Percentiles rank a stretch among this genome's conserved stretches.
These are phyloP conservation scores for Setaria viridis DNA, from an alignment of 202 grass and related monocot genomes.

Conservation along the genomic window DNA sequence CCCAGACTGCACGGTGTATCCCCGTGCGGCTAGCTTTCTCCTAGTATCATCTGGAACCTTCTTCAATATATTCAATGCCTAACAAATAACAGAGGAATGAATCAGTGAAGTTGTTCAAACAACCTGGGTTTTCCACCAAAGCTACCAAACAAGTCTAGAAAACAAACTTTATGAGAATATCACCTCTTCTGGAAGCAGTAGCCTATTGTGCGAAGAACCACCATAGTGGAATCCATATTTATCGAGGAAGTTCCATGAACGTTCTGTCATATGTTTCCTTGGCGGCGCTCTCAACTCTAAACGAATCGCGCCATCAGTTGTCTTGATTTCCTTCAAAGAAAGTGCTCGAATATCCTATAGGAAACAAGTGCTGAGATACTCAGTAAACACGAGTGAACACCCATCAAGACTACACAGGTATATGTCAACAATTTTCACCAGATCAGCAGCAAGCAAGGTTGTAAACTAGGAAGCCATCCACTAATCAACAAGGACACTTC, in stretches of 20 bases:
- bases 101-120: slow-evolving; percentile 18
- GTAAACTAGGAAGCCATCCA: slow-evolving; percentile 25
- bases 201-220: slow-evolving; percentile 46
- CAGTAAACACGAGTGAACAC: slow-evolving; percentile 42
- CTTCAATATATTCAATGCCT: slow-evolving; percentile 88
- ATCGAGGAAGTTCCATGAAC: slow-evolving; percentile 82
- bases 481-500: slow-evolving; percentile 33
- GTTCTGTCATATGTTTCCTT: slow-evolving; percentile 54
- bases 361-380: slow-evolving; percentile 29
- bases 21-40: slow-evolving; percentile 72
- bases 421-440: slow-evolving; percentile 11
- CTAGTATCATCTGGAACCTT: slow-evolving; percentile 78
- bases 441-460: slow-evolving; percentile 22
- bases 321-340: slow-evolving; percentile 78
- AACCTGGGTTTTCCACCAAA: slow-evolving; percentile 9
- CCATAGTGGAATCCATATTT: slow-evolving; percentile 75
- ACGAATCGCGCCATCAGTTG: slow-evolving; percentile 64
- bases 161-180: slow-evolving; percentile 38
- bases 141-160: slow-evolving; percentile 21
- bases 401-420: slow-evolving; percentile 15
- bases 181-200: slow-evolving; percentile 83
- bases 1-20: slow-evolving; percentile 71
- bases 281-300: slow-evolving; percentile 69
- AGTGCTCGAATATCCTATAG: slow-evolving; percentile 77
- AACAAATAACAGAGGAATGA: slow-evolving; percentile 42